Conservation (phyloP, 2,329 filamentous ascomycete species). For the Simplicillium aogashimaense region DNA sequence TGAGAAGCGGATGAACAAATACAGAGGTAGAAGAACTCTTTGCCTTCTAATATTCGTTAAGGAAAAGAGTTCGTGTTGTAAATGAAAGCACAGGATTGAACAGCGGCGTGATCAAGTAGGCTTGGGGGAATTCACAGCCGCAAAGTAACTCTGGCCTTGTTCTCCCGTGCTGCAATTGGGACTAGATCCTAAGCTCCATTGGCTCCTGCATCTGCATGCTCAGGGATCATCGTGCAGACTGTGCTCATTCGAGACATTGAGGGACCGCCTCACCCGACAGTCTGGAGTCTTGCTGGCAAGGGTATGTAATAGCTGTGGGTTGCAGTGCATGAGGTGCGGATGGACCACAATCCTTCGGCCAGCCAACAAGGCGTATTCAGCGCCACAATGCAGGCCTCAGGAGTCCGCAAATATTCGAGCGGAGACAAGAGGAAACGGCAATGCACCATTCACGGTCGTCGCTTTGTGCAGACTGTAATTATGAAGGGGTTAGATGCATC, state of each 20-base stretch:
- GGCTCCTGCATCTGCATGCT: too few relatives aligned
- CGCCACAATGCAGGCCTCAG: neutral
- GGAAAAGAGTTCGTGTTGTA: too few relatives aligned
- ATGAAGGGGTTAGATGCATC: neutral
- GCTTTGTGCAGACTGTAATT: neutral
- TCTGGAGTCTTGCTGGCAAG: neutral
- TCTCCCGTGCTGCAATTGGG: too few relatives aligned
- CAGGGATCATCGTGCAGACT: too few relatives aligned
- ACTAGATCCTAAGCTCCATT: too few relatives aligned
- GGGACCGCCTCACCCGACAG: neutral
- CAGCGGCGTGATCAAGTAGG: too few relatives aligned
- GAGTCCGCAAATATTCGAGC: neutral
- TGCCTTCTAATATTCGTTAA: too few relatives aligned
- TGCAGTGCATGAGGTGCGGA: neutral
- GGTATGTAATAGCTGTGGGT: neutral
- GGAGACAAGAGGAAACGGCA: neutral
- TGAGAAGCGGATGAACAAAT: too few relatives aligned
- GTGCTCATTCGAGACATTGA: neutral
- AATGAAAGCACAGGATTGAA: too few relatives aligned
- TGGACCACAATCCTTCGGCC: constrained; percentile 1
- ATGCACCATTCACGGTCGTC: neutral
- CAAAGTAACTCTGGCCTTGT: too few relatives aligned
- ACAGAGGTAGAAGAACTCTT: too few relatives aligned
- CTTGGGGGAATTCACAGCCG: too few relatives aligned
- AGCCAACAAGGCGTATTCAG: neutral